Percentiles rank a stretch among this genome's conserved stretches.
Evolutionary conservation across 1,139 yeast genomes (phyloP).

Genomic region (Pneumocystis sp.): DNA sequence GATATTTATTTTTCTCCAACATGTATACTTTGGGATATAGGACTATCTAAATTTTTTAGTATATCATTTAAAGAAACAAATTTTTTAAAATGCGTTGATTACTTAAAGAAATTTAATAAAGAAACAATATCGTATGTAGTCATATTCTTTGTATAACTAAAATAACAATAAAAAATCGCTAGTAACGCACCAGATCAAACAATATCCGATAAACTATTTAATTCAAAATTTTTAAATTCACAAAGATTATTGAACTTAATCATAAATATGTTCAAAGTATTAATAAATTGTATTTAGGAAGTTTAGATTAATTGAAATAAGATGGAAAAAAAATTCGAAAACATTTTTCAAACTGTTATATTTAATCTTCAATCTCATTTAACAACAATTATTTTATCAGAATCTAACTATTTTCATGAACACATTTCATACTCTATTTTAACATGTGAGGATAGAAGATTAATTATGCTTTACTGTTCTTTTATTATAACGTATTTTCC

Average conservation of each 20-base stretch:
- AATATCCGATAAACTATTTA: not conserved
- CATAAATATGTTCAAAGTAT: not conserved
- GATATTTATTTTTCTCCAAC: not conserved
- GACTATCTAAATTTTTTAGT: not conserved
- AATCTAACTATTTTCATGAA: not conserved
- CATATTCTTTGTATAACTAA: not conserved
- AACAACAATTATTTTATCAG: not conserved
- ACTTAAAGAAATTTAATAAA: not conserved
- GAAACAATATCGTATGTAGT: not conserved
- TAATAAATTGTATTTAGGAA: not conserved
- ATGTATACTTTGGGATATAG: not conserved
- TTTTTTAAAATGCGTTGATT: not conserved
- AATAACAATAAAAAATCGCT: not conserved
- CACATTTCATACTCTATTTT: not conserved
- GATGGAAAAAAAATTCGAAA: not conserved
- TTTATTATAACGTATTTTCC: not conserved
- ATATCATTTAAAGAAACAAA: not conserved
- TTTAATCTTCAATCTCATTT: not conserved
- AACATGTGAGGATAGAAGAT: not conserved
- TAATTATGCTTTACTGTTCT: not conserved
- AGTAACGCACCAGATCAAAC: not conserved
- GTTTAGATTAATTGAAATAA: not conserved
- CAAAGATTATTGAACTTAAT: not conserved
- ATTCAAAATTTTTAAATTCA: not conserved
- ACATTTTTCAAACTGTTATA: not conserved